These are phyloP conservation scores for Rosellinia necatrix DNA, from an alignment of 2,329 filamentous ascomycete genomes.

Conservation along the genomic window DNA sequence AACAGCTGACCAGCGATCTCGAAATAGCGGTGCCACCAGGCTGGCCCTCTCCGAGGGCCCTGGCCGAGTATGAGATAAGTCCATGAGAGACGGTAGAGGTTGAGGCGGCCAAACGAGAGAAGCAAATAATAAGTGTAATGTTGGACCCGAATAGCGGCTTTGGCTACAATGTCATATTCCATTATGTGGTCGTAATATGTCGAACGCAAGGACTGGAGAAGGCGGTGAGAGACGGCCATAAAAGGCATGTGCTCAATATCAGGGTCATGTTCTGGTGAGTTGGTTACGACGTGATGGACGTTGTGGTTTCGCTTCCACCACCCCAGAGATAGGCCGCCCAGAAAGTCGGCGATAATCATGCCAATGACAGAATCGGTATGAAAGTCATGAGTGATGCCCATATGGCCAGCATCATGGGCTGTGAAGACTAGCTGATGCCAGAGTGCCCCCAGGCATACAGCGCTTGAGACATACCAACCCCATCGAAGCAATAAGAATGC, in stretches of 20 bases:
- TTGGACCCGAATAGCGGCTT: conserved; percentile 73
- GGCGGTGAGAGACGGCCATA: conserved; percentile 83
- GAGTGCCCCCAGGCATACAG: conserved; percentile 75
- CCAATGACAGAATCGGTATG: conserved; percentile 82
- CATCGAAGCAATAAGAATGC: conserved; percentile 65
- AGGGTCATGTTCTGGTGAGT: conserved; percentile 92
- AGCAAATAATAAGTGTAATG: conserved; percentile 83
- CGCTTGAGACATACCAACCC: conserved; percentile 72
- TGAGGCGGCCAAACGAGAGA: conserved; percentile 81
- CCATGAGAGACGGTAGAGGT: conserved; percentile 83
- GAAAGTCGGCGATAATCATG: conserved; percentile 86
- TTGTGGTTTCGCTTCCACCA: conserved; percentile 99
- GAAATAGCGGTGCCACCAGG: conserved; percentile 83
- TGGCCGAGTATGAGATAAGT: conserved; percentile 72
- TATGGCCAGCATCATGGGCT: conserved; percentile 94
- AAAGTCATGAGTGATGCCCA: conserved; percentile 95
- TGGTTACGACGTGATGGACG: conserved; percentile 95
- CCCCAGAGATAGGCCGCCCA: conserved; percentile 85
- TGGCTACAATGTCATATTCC: conserved; percentile 75
- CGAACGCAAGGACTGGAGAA: conserved; percentile 73
- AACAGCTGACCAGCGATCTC: conserved; percentile 76
- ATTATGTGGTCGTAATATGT: conserved; percentile 85
- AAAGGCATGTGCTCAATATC: conserved; percentile 93
- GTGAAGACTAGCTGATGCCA: conserved; percentile 97
- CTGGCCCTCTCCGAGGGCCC: conserved; percentile 74